Base-by-base conservation (phyloP, 768 basidiomycete species). In the Lactarius quietus region DNA sequence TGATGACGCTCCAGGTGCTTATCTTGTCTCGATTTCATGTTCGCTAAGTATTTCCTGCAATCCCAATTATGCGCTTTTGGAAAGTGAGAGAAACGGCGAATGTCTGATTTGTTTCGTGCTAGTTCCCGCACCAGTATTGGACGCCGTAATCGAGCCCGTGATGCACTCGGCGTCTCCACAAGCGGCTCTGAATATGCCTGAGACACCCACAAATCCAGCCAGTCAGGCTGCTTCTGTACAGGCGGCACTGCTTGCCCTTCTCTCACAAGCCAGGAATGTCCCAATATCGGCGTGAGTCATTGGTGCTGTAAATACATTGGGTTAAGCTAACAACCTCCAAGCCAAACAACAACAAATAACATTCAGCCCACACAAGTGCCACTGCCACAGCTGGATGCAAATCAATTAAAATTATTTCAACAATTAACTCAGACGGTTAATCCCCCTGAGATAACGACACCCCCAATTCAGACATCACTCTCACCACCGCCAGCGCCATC, bases 1-100 rank as follows among this genome's bases (percentile, higher is more conserved):
- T 74, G 79, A 76, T 73, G 83, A 67, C 56, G 71, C 82, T 81
- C 86, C 93, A 93, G 92, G 92, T 94, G 90, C 90, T 84, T 93
- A 92, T 87, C 82, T 78, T 77, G 79, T 79, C 78, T 77, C 75
- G 76, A 73, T 69, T 74, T 76, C 81, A 78, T 86, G 82, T 86
- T 86, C 86, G 90, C 88, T 89, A 88, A 92, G 90, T 92, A 90
- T 81, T 77, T 79, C 80, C 80, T 84, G 84, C 84, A 91, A 89
- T 84, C 77, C 79, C 82, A 88, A 78, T 80, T 77, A 76, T 79
- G 75, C 76, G 76, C 74, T 76, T 73, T 75, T 76, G 74, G 79
- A 80, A 75, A 76, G 78, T 86, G 82, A 87, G 84, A 81, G 78
- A 77, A 75, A 70, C 74, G 82, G 84, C 88, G 70, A 63, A 73